Conservation (phyloP, 768 basidiomycete species). For the Suillus variegatus region DNA sequence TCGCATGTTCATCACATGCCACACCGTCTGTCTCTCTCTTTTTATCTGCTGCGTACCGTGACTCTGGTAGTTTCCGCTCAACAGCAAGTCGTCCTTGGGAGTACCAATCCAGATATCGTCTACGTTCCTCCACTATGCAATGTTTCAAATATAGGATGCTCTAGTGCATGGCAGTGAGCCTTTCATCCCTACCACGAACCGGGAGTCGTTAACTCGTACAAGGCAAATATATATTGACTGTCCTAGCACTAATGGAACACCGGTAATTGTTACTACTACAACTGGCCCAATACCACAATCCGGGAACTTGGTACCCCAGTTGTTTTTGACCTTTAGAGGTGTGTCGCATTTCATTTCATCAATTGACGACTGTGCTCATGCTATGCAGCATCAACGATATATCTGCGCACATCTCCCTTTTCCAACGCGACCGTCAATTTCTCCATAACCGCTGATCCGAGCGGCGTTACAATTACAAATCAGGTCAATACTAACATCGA, state of each 20-base stretch:
- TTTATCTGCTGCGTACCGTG: constrained; percentile 12
- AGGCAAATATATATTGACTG: constrained; percentile 26
- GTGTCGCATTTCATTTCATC: neutral
- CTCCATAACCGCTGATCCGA: constrained; percentile 42
- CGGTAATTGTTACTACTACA: constrained; percentile 33
- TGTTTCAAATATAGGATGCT: constrained; percentile 17
- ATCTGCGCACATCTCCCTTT: constrained; percentile 40
- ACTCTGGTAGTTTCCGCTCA: constrained; percentile 16
- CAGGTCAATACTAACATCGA: constrained; percentile 44
- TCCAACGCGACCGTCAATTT: constrained; percentile 58
- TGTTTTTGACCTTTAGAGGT: constrained; percentile 61
- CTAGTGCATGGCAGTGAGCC: constrained; percentile 27
- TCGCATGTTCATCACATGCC: constrained; percentile 18
- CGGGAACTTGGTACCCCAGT: constrained; percentile 51
- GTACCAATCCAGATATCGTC: constrained; percentile 26
- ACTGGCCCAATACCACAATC: constrained; percentile 43
- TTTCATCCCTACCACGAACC: too few relatives aligned
- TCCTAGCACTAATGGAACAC: constrained; percentile 12
- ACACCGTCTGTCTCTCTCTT: constrained; percentile 21
- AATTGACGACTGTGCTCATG: constrained; percentile 9
- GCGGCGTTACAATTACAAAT: constrained; percentile 35
- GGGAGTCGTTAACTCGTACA: neutral
- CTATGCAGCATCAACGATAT: constrained; percentile 43
- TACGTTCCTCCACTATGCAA: constrained; percentile 29
- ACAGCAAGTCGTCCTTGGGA: constrained; percentile 23